phyloP scores from a whole-genome alignment of 495 filamentous ascomycete species.

The Hyaloscypha bicolor region DNA sequence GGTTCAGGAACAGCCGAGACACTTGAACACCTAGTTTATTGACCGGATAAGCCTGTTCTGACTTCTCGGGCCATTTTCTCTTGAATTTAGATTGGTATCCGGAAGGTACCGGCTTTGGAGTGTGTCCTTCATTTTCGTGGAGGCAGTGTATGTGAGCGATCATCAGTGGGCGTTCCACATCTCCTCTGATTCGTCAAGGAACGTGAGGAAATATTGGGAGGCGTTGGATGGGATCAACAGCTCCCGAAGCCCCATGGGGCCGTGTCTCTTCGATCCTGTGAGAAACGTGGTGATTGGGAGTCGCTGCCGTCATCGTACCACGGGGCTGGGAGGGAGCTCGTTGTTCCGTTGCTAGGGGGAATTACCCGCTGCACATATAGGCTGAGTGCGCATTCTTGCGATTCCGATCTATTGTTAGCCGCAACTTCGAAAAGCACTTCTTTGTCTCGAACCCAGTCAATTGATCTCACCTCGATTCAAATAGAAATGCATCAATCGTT shows the following conservation, averaged over 20 bases:
- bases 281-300: neutral
- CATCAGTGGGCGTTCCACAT: neutral
- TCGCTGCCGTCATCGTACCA: neutral
- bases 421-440: neutral
- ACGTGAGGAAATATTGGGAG: neutral
- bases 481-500: constrained; percentile 2
- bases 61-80: neutral
- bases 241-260: neutral
- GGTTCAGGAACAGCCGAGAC: neutral
- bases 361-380: neutral
- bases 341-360: neutral
- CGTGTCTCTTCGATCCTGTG: neutral
- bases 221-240: neutral
- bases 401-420: neutral
- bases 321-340: neutral
- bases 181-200: neutral
- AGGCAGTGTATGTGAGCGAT: neutral
- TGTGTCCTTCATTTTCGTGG: neutral
- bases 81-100: no score
- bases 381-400: neutral
- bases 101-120: neutral
- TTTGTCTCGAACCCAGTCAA: neutral
- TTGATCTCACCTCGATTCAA: neutral
- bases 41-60: neutral
- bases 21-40: neutral